phyloP scores from a whole-genome alignment of 106 monocot genomes.

The Dendrobium officinale region DNA sequence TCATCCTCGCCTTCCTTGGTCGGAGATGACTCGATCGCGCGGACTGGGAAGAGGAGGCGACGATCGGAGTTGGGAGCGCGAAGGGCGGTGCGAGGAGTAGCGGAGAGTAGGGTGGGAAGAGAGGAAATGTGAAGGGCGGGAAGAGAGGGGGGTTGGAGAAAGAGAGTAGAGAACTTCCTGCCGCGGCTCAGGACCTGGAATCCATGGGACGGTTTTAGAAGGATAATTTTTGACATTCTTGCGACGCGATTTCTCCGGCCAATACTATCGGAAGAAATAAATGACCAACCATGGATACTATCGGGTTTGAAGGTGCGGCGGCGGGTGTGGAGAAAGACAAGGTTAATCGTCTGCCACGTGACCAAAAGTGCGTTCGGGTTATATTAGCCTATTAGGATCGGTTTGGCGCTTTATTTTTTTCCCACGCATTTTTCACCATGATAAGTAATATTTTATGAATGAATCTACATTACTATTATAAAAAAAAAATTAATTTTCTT shows the following conservation, averaged over 20 bases:
- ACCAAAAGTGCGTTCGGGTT: not conserved
- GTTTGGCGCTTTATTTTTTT: too few species aligned
- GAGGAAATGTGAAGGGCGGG: slow-evolving; percentile 1
- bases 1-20: slow-evolving; percentile 15
- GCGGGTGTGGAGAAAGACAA: not conserved
- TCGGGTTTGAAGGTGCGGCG: not conserved
- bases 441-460: too few species aligned
- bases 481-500: too few species aligned
- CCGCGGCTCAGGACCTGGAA: slow-evolving; percentile 2
- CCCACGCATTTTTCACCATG: too few species aligned
- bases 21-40: slow-evolving; percentile 25
- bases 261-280: not conserved
- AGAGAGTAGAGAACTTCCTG: not conserved
- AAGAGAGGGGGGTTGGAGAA: not conserved
- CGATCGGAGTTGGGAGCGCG: not conserved
- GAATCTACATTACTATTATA: too few species aligned
- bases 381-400: too few species aligned
- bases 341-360: not conserved
- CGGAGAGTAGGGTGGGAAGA: not conserved
- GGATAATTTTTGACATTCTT: slow-evolving; percentile 30
- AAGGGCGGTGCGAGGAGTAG: not conserved
- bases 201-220: slow-evolving; percentile 16
- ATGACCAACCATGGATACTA: not conserved
- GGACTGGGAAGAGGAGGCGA: slow-evolving; percentile 11
- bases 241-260: not conserved